Conservation (phyloP, 352 stramenopile species). For the Phytophthora pinifolia region DNA sequence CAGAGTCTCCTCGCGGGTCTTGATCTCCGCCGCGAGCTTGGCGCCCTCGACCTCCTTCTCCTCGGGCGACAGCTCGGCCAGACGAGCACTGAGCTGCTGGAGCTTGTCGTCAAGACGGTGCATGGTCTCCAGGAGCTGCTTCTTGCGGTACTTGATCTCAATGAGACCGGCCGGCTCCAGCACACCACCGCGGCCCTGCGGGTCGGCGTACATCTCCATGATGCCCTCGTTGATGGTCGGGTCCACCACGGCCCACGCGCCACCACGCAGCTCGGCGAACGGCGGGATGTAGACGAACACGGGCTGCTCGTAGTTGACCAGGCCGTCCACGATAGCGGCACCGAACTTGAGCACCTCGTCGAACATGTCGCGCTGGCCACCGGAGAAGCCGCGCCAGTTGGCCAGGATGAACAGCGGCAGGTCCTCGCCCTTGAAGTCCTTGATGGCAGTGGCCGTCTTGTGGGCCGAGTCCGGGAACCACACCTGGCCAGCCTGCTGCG, state of each 20-base stretch:
- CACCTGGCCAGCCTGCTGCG: constrained; percentile 98
- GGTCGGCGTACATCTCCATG: constrained; percentile 99
- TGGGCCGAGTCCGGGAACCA: constrained; percentile 99
- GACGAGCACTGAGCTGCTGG: constrained; percentile 67
- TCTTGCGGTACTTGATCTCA: constrained; percentile 99
- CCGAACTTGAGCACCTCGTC: constrained; percentile 99
- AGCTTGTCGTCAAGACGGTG: constrained; percentile 96
- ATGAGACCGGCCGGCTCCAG: constrained; percentile 98
- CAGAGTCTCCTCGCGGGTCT: constrained; percentile 91
- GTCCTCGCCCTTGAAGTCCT: constrained; percentile 99
- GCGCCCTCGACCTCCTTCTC: constrained; percentile 43
- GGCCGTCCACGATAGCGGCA: constrained; percentile 99
- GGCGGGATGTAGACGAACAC: constrained; percentile 99
- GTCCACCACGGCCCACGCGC: constrained; percentile 99
- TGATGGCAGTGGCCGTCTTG: constrained; percentile 99
- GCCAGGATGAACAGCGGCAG: constrained; percentile 99
- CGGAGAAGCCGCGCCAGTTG: constrained; percentile 99
- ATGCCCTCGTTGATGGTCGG: constrained; percentile 98
- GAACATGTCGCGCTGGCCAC: constrained; percentile 99
- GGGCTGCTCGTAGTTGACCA: constrained; percentile 98
- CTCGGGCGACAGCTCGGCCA: constrained; percentile 60
- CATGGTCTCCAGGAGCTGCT: constrained; percentile 96
- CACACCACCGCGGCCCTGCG: constrained; percentile 94
- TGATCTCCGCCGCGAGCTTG: constrained; percentile 91
- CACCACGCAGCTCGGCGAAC: constrained; percentile 97